These are phyloP conservation scores for Tylopilus sp. DNA, from an alignment of 768 basidiomycete genomes.

Conservation along the genomic window DNA sequence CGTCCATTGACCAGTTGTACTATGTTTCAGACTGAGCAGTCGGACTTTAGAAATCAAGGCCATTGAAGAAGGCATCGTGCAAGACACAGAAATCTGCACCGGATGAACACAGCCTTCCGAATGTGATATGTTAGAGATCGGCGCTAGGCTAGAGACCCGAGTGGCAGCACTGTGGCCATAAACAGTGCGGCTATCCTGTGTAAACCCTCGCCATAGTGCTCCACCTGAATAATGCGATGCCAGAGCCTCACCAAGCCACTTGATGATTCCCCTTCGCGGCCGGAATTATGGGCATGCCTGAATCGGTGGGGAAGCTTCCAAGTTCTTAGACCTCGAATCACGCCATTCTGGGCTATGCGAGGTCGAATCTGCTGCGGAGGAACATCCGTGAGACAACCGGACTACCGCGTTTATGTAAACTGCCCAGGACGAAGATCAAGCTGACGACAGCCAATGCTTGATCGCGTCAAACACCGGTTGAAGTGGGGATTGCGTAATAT, in stretches of 20 bases:
- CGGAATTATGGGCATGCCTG: neutral
- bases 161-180: neutral
- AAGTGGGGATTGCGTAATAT: neutral
- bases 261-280: neutral
- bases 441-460: neutral
- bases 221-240: neutral
- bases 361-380: neutral
- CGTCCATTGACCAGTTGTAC: neutral
- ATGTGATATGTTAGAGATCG: neutral
- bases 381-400: neutral
- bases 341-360: neutral
- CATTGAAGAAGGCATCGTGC: conserved; percentile 23
- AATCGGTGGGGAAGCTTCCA: neutral
- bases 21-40: neutral
- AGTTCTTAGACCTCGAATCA: neutral
- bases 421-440: no score
- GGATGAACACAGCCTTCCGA: neutral
- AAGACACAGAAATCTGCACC: conserved; percentile 12
- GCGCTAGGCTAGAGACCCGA: neutral
- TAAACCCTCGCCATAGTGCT: neutral
- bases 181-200: neutral
- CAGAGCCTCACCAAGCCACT: neutral
- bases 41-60: conserved; percentile 28
- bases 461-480: neutral
- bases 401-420: no score